phyloP scores from a whole-genome alignment of 768 basidiomycete genomes.

The Ephemerocybe angulata region DNA sequence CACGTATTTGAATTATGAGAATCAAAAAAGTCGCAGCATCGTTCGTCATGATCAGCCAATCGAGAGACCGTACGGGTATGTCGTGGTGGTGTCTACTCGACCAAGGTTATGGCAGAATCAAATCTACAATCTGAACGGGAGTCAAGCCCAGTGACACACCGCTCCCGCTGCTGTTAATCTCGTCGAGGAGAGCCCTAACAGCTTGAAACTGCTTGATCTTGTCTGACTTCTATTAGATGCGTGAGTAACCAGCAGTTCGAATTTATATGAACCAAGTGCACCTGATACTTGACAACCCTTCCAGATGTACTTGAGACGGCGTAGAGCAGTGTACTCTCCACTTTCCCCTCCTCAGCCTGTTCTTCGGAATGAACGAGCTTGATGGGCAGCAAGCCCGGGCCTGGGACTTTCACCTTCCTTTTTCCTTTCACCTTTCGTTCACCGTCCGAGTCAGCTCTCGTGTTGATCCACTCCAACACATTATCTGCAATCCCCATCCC shows the following conservation, averaged over 20 bases:
- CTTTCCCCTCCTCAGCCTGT: neutral
- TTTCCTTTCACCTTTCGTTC: constrained; percentile 4
- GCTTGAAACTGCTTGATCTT: neutral
- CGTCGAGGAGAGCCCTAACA: neutral
- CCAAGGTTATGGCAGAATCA: too few species aligned
- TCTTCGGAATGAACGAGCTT: constrained; percentile 39
- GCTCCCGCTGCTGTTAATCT: neutral
- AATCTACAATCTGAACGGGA: too few species aligned
- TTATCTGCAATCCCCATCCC: constrained; percentile 59
- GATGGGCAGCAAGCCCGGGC: constrained; percentile 46
- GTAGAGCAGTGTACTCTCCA: constrained; percentile 56
- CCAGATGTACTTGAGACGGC: constrained; percentile 77
- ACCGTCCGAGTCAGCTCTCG: neutral
- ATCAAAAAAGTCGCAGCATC: too few species aligned
- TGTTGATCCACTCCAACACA: constrained; percentile 22
- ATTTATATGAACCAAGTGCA: constrained; percentile 22
- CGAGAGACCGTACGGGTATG: too few species aligned
- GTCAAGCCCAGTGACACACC: too few species aligned
- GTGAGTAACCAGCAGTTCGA: too few species aligned
- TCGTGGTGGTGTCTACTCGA: too few species aligned
- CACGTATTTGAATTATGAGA: too few species aligned
- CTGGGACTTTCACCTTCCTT: constrained; percentile 16
- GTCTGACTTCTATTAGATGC: too few species aligned
- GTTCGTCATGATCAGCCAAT: too few species aligned
- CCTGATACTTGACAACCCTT: constrained; percentile 68